phyloP scores from a whole-genome alignment of 2,329 filamentous ascomycete species.

The Fusarium abutilonis region DNA sequence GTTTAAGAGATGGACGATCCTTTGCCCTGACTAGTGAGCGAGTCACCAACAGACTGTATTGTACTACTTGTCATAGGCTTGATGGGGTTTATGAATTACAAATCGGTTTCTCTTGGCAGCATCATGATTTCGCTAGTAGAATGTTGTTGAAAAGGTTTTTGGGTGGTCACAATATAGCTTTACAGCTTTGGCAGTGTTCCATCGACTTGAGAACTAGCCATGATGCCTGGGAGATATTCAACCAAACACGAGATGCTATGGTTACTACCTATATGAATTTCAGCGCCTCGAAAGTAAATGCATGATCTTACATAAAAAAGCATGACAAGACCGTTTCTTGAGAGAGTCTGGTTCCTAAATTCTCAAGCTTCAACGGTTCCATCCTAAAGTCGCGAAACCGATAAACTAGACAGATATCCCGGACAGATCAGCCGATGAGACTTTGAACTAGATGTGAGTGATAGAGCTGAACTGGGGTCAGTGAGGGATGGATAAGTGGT shows the following conservation, averaged over 20 bases:
- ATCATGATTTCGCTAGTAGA: too few relatives aligned
- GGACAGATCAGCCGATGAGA: not conserved
- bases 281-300: not conserved
- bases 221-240: too few relatives aligned
- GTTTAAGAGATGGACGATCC: not conserved
- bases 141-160: too few relatives aligned
- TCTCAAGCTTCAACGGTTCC: slow-evolving; percentile 22
- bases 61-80: not conserved
- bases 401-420: not conserved
- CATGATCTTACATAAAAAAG: not conserved
- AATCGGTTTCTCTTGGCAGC: not conserved
- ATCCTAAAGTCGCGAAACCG: slow-evolving; percentile 4
- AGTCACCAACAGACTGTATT: not conserved
- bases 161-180: too few relatives aligned
- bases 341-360: slow-evolving; percentile 31
- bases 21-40: not conserved
- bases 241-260: too few relatives aligned
- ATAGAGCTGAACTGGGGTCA: not conserved
- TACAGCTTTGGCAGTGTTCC: too few relatives aligned
- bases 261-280: too few relatives aligned
- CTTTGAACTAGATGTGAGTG: not conserved
- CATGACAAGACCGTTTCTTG: not conserved
- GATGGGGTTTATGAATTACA: not conserved
- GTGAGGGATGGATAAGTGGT: not conserved
- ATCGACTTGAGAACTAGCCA: too few relatives aligned